Conservation (phyloP, 371 early-diverging fungal genomes). For the Sporodiniella umbellata region DNA sequence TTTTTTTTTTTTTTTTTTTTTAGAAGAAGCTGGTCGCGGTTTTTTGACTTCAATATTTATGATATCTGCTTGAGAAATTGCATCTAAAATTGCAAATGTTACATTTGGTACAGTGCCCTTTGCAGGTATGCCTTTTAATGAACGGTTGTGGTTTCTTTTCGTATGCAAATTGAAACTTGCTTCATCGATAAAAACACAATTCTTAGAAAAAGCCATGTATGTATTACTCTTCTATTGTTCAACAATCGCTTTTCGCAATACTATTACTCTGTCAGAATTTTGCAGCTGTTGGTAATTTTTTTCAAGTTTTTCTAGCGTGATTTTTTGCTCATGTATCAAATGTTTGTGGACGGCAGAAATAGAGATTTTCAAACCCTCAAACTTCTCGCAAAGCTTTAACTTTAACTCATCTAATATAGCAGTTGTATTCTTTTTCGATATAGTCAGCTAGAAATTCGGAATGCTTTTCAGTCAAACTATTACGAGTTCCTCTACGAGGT, state of each 20-base stretch:
- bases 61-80: constrained; percentile 17
- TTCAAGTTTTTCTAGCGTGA: constrained; percentile 20
- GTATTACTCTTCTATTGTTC: constrained; percentile 21
- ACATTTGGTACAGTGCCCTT: constrained; percentile 14
- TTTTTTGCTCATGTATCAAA: constrained; percentile 22
- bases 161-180: constrained; percentile 16
- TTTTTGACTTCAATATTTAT: constrained; percentile 15
- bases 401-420: constrained; percentile 4
- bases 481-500: constrained; percentile 12
- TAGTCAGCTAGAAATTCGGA: constrained; percentile 21
- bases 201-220: constrained; percentile 15
- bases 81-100: constrained; percentile 16
- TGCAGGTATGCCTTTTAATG: constrained; percentile 16
- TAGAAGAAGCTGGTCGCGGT: constrained; percentile 16
- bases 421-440: constrained; percentile 17
- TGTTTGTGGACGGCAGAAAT: constrained; percentile 21
- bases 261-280: constrained; percentile 22
- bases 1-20: too few relatives aligned
- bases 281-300: constrained; percentile 23
- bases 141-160: constrained; percentile 14
- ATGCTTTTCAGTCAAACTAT: constrained; percentile 19
- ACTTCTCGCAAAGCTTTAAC: constrained; percentile 18
- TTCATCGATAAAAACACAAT: constrained; percentile 19
- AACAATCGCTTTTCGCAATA: constrained; percentile 20
- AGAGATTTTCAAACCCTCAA: constrained; percentile 24